Percentiles rank a stretch among this genome's conserved stretches.
phyloP scores from a whole-genome alignment of 257 asterid genomes.

The Prunella vulgaris region DNA sequence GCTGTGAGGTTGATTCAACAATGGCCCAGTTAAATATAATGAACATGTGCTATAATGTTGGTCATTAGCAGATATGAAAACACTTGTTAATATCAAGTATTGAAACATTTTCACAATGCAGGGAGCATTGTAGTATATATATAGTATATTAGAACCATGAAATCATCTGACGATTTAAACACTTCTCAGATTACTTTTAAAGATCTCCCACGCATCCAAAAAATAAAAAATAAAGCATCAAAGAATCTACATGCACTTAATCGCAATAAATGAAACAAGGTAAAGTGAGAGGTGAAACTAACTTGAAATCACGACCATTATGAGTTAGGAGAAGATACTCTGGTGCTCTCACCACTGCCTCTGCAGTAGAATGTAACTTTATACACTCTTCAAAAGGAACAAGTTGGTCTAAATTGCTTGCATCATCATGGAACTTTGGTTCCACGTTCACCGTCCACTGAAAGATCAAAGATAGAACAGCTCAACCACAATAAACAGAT shows the following conservation, averaged over 20 bases:
- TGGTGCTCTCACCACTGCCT: constrained; percentile 76
- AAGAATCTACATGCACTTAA: not conserved
- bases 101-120: not conserved
- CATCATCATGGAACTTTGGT: constrained; percentile 92
- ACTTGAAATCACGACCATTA: constrained; percentile 96
- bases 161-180: not conserved
- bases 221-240: not conserved
- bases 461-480: constrained; percentile 28
- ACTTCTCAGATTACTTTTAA: not conserved
- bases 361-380: constrained; percentile 67
- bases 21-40: not conserved
- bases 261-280: constrained; percentile 22
- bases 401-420: constrained; percentile 85
- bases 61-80: not conserved
- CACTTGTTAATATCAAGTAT: not conserved
- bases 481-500: constrained; percentile 9
- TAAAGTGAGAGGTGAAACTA: constrained; percentile 33
- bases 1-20: not conserved
- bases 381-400: constrained; percentile 91
- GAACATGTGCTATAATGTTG: not conserved
- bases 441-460: constrained; percentile 93
- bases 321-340: constrained; percentile 88
- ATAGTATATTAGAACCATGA: not conserved
- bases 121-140: not conserved
- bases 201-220: not conserved